These are phyloP conservation scores for Gossypium anomalum DNA, from an alignment of 345 rosid genomes.

Conservation along the genomic window DNA sequence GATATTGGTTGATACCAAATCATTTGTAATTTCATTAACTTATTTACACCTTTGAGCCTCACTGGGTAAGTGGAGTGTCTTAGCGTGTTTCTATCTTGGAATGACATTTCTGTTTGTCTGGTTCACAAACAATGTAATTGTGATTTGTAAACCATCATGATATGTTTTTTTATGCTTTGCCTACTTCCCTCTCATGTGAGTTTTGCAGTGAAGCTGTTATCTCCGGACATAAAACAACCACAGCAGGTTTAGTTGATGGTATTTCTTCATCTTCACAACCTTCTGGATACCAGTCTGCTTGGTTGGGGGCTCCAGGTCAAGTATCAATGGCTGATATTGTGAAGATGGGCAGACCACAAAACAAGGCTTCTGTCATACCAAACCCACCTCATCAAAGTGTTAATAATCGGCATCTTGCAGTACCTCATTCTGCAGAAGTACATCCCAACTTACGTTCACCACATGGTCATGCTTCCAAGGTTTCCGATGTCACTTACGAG, in stretches of 20 bases:
- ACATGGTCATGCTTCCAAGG: conserved; percentile 35
- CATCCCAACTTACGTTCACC: conserved; percentile 23
- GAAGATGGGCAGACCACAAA: conserved; percentile 90
- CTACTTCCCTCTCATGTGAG: conserved; percentile 24
- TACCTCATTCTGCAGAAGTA: conserved; percentile 26
- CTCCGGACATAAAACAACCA: conserved; percentile 42
- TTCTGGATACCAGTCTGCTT: conserved; percentile 67
- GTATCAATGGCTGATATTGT: conserved; percentile 96
- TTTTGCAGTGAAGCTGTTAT: conserved; percentile 54
- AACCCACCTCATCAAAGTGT: conserved; percentile 28
- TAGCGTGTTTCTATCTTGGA: neutral
- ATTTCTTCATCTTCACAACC: conserved; percentile 43
- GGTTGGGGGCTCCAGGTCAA: conserved; percentile 79
- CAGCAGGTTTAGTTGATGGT: conserved; percentile 40
- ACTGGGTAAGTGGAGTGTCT: neutral
- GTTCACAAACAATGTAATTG: neutral
- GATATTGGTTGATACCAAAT: neutral
- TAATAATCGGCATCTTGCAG: conserved; percentile 27
- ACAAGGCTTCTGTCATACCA: conserved; percentile 37
- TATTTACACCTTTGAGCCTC: neutral
- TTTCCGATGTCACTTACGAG: conserved; percentile 37
- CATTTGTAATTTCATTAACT: neutral
- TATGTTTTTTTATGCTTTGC: neutral
- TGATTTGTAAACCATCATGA: neutral
- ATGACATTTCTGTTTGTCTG: neutral